Evolutionary conservation across 768 basidiomycete species (phyloP), one percentile per base, ranked within the genome.

Genomic region (Lyophyllum semitale): DNA sequence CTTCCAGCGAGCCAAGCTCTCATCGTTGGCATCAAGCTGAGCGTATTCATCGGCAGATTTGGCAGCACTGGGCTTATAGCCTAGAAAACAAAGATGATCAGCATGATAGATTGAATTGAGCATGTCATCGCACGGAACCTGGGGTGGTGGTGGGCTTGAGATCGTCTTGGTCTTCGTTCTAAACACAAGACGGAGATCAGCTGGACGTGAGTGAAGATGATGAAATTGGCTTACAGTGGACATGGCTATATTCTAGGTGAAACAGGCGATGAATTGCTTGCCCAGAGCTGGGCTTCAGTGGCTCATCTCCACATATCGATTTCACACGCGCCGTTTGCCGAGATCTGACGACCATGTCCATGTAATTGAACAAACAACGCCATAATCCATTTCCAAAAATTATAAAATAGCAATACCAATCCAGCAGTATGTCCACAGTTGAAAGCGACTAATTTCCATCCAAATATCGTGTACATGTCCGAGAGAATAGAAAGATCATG

Each of bases 1-100:
- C 71, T 98, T 98, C 96, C 96, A 98, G 59, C 93, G 87, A 29
- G 89, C 87, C 64, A 98, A 81, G 70, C 91, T 93, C 73, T 97
- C 95, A 69, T 98, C 95, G 58, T 90, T 80, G 27, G 89, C 87
- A 73, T 97, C 95, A 41, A 96, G 83, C 35, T 86, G 73, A 23
- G 91, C 89, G 42, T 93, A 91, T 69, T 95, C 92, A 23, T 91
- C 92, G 12, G 89, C 74, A 42, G 81, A 79, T 77, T 91, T 91
- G 29, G 78, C 82, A 54, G 80, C 84, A 32, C 75, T 68, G 33
- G 82, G 83, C 71, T 88, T 93, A 78, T 93, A 93, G 54, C 91
- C 91, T 91, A 53, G 38, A 40, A 41, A 63, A 60, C 57, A 32
- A 35, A 48, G 20, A 60, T 54, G 48, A 58, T 52, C 50, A 59